Conservation (phyloP, 176 grass and related monocot genomes). For the Raddia guianensis region DNA sequence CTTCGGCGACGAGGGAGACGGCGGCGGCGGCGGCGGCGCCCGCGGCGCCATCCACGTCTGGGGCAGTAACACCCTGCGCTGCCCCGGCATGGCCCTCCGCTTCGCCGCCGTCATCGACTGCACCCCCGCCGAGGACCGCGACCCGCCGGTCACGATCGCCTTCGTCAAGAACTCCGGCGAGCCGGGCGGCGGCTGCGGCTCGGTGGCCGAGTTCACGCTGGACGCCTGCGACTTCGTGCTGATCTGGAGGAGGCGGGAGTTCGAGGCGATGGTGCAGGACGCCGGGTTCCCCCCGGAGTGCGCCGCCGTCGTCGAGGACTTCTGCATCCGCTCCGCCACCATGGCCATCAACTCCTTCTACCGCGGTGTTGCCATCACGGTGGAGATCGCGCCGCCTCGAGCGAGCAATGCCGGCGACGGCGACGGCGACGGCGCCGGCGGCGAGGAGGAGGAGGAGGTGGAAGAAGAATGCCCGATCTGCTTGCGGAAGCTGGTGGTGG, state of each 20-base stretch:
- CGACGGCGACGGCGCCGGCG: not conserved
- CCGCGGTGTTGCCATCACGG: not conserved
- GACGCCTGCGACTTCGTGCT: not conserved
- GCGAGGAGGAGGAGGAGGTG: not conserved
- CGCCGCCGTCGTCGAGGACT: not conserved
- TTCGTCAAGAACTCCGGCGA: not conserved
- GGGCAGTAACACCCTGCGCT: not conserved
- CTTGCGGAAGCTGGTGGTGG: not conserved
- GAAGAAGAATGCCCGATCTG: constrained; percentile 19
- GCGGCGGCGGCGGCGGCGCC: not conserved
- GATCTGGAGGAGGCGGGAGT: not conserved
- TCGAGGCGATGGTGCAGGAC: not conserved
- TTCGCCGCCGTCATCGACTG: constrained; percentile 4
- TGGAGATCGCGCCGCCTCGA: not conserved
- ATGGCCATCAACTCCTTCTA: not conserved
- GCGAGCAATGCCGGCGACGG: not conserved
- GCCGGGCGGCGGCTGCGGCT: not conserved
- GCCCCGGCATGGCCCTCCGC: constrained; percentile 30
- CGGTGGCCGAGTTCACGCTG: not conserved
- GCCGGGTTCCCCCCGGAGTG: constrained; percentile 5
- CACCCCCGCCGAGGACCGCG: not conserved
- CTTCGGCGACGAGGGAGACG: not conserved
- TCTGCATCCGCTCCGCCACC: not conserved
- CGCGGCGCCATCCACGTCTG: not conserved
- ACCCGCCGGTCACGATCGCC: constrained; percentile 6